Evolutionary conservation across 2,329 filamentous ascomycete genomes (phyloP), one percentile per base, ranked within the genome.

Genomic region (Tolypocladium inflatum): DNA sequence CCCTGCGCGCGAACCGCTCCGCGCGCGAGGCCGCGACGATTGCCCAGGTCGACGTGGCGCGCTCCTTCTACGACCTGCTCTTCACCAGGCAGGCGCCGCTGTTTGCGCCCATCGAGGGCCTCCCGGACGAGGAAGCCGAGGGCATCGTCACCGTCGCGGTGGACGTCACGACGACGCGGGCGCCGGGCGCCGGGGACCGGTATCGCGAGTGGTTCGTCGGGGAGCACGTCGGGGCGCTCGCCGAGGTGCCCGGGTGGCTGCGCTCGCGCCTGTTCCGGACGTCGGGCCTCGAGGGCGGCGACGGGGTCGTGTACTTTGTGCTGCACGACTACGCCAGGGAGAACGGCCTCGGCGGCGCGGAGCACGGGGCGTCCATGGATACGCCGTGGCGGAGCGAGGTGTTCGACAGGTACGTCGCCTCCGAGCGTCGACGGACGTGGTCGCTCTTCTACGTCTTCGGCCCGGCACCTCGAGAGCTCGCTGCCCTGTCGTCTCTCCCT

Each of bases 391-490:
- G 79, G 19, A 76, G 78, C 3, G 78, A 84, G 55, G 76, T 91
- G 41, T 81, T 82, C 64, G 71, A 73, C 23, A 81, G 84, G 39
- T 79, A 84, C 17, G 80, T 90, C 13, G 79, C 77, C 26, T 71
- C 75, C 53, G 83, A 82, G 65, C 77, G 73, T 13, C 78, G 84
- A 51, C 79, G 88, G 21, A 78, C 79, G 0, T 94, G 90, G 72
- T 77, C 82, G 39, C 82, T 92, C 61, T 89, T 90, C 70, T 92
- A 94, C 71, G 85, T 87, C 13, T 95, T 96, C 66, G 89, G 90
- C 0, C 81, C 88, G 0, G 89, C 83, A 0, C 85, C 89, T 0
- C 80, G 89, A 30, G 87, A 93, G 63, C 76, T 93, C 4, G 65
- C 77, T 0, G 78, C 81, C 7, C 73, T 90, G 1, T 76, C 81